Evolutionary conservation across 164 flowering plant genomes (phyloP), one percentile per base, ranked within the genome.

Genomic region (Aristolochia contorta): DNA sequence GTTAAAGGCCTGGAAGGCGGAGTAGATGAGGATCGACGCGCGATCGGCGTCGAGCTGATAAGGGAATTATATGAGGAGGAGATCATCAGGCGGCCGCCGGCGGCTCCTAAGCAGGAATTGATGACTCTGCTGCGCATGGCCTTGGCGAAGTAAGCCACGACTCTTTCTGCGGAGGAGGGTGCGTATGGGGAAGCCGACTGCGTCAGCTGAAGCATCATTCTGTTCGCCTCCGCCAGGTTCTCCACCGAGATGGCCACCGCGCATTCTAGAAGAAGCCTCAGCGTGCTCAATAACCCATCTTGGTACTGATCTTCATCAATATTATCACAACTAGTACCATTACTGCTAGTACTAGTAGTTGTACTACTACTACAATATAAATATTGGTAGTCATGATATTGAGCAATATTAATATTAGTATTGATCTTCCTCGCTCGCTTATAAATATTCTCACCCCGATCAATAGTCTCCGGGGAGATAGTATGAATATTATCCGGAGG

Each of bases 71-170:
- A n/a, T n/a, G n/a, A 91, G 0, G 84, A 59, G 67, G 78, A 83
- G 12, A 83, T 71, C 1, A n/a, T n/a, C n/a, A n/a, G n/a, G n/a
- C n/a, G n/a, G n/a, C n/a, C n/a, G n/a, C n/a, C n/a, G n/a, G n/a
- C n/a, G n/a, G n/a, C n/a, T n/a, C 90, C 88, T 12, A 84, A 65
- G 85, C 82, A 80, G 13, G 94, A 84, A 72, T 83, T 87, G 62
- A 84, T 74, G 12, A 87, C 86, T 52, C 91, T 69, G 57, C 82
- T 75, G 7, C 78, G 47, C 90, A 85, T 83, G 70, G 89, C 86
- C 69, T 74, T 74, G 9, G 84, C 76, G 51, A 84, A 87, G 68
- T 87, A 80, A 4, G 95, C 84, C 32, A 84, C 90, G 1, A 83
- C 77, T 25, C 94, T 66, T 65, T 83, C 88, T 0, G 82, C 89